phyloP scores from a whole-genome alignment of 2,329 filamentous ascomycete species.

The Fonsecaea monophora region DNA sequence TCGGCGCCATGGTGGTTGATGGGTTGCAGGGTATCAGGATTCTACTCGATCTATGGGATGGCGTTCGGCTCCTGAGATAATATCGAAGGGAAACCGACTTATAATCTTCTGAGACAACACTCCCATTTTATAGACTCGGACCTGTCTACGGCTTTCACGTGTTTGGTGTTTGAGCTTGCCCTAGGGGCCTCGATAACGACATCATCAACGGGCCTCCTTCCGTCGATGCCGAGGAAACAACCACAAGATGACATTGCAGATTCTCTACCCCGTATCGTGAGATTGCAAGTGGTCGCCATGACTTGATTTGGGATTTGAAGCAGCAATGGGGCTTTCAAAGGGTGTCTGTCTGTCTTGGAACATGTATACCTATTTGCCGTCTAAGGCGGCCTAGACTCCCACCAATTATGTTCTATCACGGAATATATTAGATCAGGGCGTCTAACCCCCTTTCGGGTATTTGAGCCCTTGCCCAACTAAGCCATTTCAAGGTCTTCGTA shows the following conservation, averaged over 20 bases:
- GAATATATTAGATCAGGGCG: not conserved
- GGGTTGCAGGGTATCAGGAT: not conserved
- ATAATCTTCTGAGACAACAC: not conserved
- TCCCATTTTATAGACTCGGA: not conserved
- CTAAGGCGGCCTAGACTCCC: not conserved
- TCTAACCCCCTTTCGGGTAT: slow-evolving; percentile 8
- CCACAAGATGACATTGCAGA: not conserved
- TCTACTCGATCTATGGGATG: not conserved
- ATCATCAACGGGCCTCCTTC: not conserved
- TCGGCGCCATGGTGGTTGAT: slow-evolving; percentile 1
- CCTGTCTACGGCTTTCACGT: not conserved
- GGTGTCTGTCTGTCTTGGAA: not conserved
- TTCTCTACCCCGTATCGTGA: not conserved
- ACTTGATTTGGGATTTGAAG: not conserved
- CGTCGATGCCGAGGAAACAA: not conserved
- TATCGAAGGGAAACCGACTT: too few species aligned
- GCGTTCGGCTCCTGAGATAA: not conserved
- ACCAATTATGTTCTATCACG: not conserved
- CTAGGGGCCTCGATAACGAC: not conserved
- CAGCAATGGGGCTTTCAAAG: not conserved
- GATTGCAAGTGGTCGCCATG: not conserved
- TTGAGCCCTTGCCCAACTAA: slow-evolving; percentile 13
- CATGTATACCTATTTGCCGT: not conserved
- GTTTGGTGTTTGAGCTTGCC: not conserved
- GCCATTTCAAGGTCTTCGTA: slow-evolving; percentile 7